These are phyloP conservation scores for Chlamydomonas reinhardtii DNA, from an alignment of 163 green algal genomes.

Conservation along the genomic window DNA sequence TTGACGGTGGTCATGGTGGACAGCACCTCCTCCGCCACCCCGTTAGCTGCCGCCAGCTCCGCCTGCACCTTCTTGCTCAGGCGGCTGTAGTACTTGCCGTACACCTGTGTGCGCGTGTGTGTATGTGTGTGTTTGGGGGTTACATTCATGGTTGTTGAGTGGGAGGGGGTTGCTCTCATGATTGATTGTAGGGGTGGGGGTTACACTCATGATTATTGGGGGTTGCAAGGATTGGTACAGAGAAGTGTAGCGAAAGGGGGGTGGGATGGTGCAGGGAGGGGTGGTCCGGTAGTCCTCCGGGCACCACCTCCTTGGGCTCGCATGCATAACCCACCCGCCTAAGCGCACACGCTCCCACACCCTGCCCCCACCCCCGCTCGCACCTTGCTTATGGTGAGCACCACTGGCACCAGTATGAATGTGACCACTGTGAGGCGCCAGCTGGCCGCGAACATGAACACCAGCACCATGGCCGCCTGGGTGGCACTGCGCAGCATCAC, in stretches of 20 bases:
- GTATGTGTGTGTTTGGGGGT: no score
- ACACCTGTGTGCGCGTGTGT: slow-evolving; percentile 67
- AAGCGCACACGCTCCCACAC: no score
- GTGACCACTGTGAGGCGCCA: slow-evolving; percentile 91
- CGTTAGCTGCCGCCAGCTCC: slow-evolving; percentile 85
- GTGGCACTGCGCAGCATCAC: slow-evolving; percentile 79
- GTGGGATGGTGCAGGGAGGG: no score
- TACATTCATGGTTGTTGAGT: no score
- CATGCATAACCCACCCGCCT: no score
- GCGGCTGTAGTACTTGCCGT: slow-evolving; percentile 81
- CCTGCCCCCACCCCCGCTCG: background rate
- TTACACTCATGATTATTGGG: no score
- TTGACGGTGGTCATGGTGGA: slow-evolving; percentile 76
- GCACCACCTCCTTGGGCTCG: no score
- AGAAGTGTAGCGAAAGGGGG: no score
- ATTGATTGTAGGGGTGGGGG: no score
- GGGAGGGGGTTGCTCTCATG: no score
- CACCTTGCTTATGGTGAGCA: slow-evolving; percentile 78
- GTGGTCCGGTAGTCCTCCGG: no score
- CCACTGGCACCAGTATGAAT: slow-evolving; percentile 84
- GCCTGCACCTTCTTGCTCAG: slow-evolving; percentile 82
- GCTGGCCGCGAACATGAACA: slow-evolving; percentile 87
- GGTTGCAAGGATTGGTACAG: no score
- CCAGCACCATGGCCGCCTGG: slow-evolving; percentile 80
- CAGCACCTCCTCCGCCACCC: slow-evolving; percentile 85